These are phyloP conservation scores for Phaeosphaeria sp. DNA, from an alignment of 2,329 filamentous ascomycete genomes.

Conservation along the genomic window DNA sequence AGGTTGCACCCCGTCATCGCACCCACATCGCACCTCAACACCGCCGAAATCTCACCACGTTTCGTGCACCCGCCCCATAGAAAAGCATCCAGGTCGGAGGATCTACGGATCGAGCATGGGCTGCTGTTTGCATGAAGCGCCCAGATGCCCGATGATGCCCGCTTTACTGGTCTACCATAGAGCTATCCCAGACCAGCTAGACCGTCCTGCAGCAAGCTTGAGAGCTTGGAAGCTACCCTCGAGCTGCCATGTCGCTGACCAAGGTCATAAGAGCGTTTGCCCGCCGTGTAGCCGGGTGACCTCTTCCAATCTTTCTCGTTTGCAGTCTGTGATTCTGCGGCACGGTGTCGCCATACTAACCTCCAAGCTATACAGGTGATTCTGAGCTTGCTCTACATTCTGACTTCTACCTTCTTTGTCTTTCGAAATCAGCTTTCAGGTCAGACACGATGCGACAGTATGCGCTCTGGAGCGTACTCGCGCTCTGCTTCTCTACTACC, in stretches of 20 bases:
- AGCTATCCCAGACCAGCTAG: slow-evolving; percentile 39
- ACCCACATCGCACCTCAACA: slow-evolving; percentile 31
- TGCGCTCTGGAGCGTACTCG: slow-evolving; percentile 13
- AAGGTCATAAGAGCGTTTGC: slow-evolving; percentile 35
- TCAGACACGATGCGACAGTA: slow-evolving; percentile 23
- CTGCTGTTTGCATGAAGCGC: neutral
- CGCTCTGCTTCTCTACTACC: slow-evolving; percentile 17
- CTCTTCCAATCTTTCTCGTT: slow-evolving; percentile 10
- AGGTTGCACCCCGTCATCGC: slow-evolving; percentile 22
- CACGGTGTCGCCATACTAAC: slow-evolving; percentile 17
- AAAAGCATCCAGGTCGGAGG: slow-evolving; percentile 11
- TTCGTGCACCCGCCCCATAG: slow-evolving; percentile 12
- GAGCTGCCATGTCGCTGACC: slow-evolving; percentile 27
- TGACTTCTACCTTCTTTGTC: neutral
- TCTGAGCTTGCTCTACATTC: neutral
- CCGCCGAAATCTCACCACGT: slow-evolving; percentile 23
- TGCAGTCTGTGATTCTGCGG: slow-evolving; percentile 10
- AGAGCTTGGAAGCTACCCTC: slow-evolving; percentile 34
- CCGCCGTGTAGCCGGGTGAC: slow-evolving; percentile 19
- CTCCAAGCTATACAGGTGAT: slow-evolving; percentile 1
- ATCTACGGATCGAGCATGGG: slow-evolving; percentile 1
- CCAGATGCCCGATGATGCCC: slow-evolving; percentile 24
- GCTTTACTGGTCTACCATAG: slow-evolving; percentile 24
- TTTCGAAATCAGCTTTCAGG: neutral
- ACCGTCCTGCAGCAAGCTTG: slow-evolving; percentile 32